Conservation (phyloP, 2,329 filamentous ascomycete genomes). For the Aurifilum marmelostoma region DNA sequence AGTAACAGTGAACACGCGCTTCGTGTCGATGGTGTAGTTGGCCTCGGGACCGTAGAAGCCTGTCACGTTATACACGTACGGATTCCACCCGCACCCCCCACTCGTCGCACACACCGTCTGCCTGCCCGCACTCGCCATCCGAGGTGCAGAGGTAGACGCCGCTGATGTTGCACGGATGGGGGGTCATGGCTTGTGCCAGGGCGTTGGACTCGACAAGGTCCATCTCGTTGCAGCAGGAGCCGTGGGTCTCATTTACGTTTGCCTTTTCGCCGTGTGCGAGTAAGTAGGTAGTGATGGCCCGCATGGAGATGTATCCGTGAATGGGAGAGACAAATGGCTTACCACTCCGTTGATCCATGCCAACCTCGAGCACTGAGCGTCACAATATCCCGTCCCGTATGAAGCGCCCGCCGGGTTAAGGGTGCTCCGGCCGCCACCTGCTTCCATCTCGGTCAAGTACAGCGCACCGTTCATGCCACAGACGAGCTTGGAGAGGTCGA, state of each 20-base stretch:
- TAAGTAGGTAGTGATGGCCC: neutral
- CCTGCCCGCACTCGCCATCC: slow-evolving; percentile 34
- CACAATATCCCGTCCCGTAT: slow-evolving; percentile 65
- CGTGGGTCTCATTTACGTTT: slow-evolving; percentile 56
- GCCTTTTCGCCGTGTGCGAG: slow-evolving; percentile 40
- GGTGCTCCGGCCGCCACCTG: slow-evolving; percentile 59
- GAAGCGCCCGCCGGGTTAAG: slow-evolving; percentile 60
- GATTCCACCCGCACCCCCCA: slow-evolving; percentile 44
- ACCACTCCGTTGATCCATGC: slow-evolving; percentile 50
- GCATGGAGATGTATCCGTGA: neutral
- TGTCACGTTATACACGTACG: slow-evolving; percentile 37
- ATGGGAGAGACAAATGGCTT: slow-evolving; percentile 29
- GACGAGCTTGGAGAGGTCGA: slow-evolving; percentile 65
- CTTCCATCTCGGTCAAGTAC: slow-evolving; percentile 66
- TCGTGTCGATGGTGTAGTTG: slow-evolving; percentile 41
- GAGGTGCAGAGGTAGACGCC: slow-evolving; percentile 45
- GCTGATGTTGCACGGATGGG: slow-evolving; percentile 57
- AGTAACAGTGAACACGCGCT: slow-evolving; percentile 48
- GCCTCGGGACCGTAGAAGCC: slow-evolving; percentile 40
- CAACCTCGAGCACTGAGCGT: slow-evolving; percentile 55
- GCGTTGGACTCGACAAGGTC: slow-evolving; percentile 69
- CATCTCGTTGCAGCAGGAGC: slow-evolving; percentile 70
- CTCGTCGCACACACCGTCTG: slow-evolving; percentile 42
- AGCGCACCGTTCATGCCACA: slow-evolving; percentile 70
- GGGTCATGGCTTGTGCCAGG: slow-evolving; percentile 59